Evolutionary conservation across 306 rosid species (phyloP), one percentile per base, ranked within the genome.

Genomic region (Cercis canadensis): DNA sequence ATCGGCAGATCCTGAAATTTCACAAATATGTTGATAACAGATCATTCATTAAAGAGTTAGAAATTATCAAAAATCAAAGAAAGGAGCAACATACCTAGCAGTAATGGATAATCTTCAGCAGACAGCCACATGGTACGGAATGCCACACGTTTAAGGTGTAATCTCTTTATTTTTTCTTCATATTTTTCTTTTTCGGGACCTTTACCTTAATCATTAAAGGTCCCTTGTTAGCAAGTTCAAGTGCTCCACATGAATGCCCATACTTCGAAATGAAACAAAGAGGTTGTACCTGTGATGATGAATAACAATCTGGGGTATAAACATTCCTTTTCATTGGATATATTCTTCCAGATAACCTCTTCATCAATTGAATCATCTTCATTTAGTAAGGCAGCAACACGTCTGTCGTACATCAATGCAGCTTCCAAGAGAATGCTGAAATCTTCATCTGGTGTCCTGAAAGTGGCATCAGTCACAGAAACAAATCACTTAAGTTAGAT

Each of bases 61-160:
- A n/a, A 39, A 19, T 5, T 51, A 52, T 43, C 3, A 16, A 68
- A 49, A 37, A 74, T 47, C 65, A 24, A 24, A 24, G 29, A 24
- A 24, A 24, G 29, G 29, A 24, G 29, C 1, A 24, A 64, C 67
- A 61, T 83, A 94, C 97, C 99, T 34, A 94, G 85, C 64, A 94
- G 87, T 63, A 84, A 65, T 6, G 99, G 96, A 81, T 94, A 94
- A 78, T 94, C 99, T 85, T 94, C 99, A 40, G 99, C 92, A 46
- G 99, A 70, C 45, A 94, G 75, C 99, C 99, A 91, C 88, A 87
- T 87, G 15, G 99, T 94, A 62, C 97, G 99, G 56, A 94, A 94
- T 56, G 97, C 91, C 79, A 94, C 99, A 4, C 96, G 95, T 79
- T 91, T 94, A 49, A 91, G 95, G 60, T 84, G 86, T 63, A 94